Evolutionary conservation across 352 stramenopile species (phyloP), one percentile per base, ranked within the genome.

Genomic region (Phytopythium aichiense): DNA sequence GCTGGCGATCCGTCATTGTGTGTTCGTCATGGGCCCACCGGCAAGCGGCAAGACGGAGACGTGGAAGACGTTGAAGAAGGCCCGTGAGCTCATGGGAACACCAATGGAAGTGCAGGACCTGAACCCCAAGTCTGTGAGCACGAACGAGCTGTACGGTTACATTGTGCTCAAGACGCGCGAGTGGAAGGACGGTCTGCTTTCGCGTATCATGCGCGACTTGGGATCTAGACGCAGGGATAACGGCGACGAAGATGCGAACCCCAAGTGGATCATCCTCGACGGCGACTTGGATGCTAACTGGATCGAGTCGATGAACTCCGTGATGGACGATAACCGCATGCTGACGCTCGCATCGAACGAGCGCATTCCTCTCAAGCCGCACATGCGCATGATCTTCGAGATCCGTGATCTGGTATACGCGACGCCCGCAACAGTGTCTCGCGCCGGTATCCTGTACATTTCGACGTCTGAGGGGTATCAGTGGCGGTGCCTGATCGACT

Each of bases 341-440:
- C 89, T 99, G 20, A 98, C 95, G 18, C 72, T 99, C 12, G 95
- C 95, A 6, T 98, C 92, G 1, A 99, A 98, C 67, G 96, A 99
- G 72, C 89, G 95, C 60, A 98, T 99, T 61, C 95, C 95, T 18
- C 77, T 99, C 16, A 98, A 98, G 68, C 77, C 89, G 22, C 89
- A 98, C 73, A 99, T 99, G 95, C 77, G 91, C 46, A 97, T 99
- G 89, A 97, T 99, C 64, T 99, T 99, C 67, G 96, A 99, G 73
- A 98, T 99, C 65, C 84, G 93, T 28, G 93, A 98, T 76, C 79
- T 99, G 20, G 87, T 97, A 57, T 98, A 98, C 61, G 96, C 95
- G 20, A 98, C 95, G 23, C 96, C 96, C 4, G 94, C 96, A 12
- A 99, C 96, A 0, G 95, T 98, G 11, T 98, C 87, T 22, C 92